Evolutionary conservation across 495 filamentous ascomycete genomes (phyloP).

Genomic region (Talaromyces trachyspermus): DNA sequence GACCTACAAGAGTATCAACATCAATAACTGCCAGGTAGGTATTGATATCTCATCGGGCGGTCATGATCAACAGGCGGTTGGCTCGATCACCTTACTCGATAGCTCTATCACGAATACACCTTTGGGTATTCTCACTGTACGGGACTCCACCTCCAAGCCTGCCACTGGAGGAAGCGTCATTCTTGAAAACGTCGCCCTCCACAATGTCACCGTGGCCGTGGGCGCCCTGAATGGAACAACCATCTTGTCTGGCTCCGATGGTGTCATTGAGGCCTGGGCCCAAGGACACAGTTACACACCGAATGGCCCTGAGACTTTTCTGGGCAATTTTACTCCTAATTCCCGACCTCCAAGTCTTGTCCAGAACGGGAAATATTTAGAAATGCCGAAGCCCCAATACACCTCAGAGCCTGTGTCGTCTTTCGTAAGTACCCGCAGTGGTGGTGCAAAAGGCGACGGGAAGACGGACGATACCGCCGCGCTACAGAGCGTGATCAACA

Average conservation of each 20-base stretch:
- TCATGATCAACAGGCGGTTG: conserved; percentile 30
- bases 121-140: conserved; percentile 55
- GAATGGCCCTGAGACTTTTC: conserved; percentile 47
- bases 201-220: conserved; percentile 45
- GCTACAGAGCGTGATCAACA: conserved; percentile 65
- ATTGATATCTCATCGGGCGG: conserved; percentile 4
- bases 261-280: conserved; percentile 56
- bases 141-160: conserved; percentile 45
- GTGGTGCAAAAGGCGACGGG: conserved; percentile 71
- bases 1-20: conserved; percentile 30
- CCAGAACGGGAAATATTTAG: conserved; percentile 37
- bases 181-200: conserved; percentile 82
- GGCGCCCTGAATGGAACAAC: conserved; percentile 24
- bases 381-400: conserved; percentile 70
- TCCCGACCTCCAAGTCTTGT: conserved; percentile 31
- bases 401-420: conserved; percentile 44
- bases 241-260: conserved; percentile 8
- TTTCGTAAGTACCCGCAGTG: conserved; percentile 68
- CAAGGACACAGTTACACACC: conserved; percentile 48
- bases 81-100: conserved; percentile 10
- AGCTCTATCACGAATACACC: conserved; percentile 23
- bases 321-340: conserved; percentile 27
- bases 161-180: conserved; percentile 69
- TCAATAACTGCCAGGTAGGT: conserved; percentile 26
- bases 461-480: conserved; percentile 48